These are phyloP conservation scores for Heterococcus sp. DNA, from an alignment of 108 stramenopile species.

Conservation along the genomic window DNA sequence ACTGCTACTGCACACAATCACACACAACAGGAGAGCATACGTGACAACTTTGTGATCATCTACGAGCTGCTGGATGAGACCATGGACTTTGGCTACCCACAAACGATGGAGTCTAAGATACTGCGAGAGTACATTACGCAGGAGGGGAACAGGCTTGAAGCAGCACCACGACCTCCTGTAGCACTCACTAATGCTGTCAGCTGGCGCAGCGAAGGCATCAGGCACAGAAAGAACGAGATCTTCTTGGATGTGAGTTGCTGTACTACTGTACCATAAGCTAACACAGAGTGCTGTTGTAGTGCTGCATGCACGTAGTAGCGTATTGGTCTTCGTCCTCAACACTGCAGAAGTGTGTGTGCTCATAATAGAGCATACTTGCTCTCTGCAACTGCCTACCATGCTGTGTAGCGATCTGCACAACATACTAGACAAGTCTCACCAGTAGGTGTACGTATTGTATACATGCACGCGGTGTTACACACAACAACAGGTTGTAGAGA, in stretches of 20 bases:
- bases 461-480: not conserved
- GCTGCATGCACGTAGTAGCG: not conserved
- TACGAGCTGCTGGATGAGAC: slow-evolving; percentile 98
- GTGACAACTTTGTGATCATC: slow-evolving; percentile 98
- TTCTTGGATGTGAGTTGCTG: slow-evolving; percentile 77
- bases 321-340: not conserved
- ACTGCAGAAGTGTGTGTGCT: not conserved
- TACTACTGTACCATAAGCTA: not conserved
- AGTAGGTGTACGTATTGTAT: not conserved
- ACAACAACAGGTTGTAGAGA: slow-evolving; percentile 76
- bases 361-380: not conserved
- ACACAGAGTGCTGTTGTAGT: not conserved
- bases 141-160: slow-evolving; percentile 84
- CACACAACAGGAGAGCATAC: slow-evolving; percentile 85
- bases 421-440: not conserved
- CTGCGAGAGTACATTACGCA: slow-evolving; percentile 89
- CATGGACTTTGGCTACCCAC: slow-evolving; percentile 98
- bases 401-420: not conserved
- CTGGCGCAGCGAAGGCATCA: slow-evolving; percentile 97
- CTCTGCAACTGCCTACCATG: not conserved
- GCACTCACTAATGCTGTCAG: slow-evolving; percentile 95
- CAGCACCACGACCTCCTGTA: slow-evolving; percentile 78
- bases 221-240: slow-evolving; percentile 98
- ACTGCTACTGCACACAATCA: no score
- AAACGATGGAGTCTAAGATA: slow-evolving; percentile 70